Conservation (phyloP, 192 early-diverging fungal species). For the Jimgerdemannia lactiflua region DNA sequence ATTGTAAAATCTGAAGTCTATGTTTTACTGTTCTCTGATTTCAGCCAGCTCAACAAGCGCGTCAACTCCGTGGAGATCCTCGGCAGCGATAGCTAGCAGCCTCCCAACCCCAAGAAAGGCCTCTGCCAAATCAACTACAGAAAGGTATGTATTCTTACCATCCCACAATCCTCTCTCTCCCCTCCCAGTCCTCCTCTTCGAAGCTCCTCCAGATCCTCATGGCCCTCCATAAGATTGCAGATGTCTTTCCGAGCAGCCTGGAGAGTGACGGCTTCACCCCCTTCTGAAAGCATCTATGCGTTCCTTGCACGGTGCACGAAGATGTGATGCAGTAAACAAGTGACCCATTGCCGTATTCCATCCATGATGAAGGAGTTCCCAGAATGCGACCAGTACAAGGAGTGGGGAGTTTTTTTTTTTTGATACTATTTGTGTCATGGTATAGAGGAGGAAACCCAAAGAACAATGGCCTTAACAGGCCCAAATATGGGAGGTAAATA, state of each 20-base stretch:
- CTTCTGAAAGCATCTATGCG: conserved; percentile 33
- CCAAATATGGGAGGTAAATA: conserved; percentile 84
- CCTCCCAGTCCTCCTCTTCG: conserved; percentile 52
- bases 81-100: conserved; percentile 23
- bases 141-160: conserved; percentile 26
- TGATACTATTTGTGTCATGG: background rate
- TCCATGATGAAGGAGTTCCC: conserved; percentile 49
- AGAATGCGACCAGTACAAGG: conserved; percentile 52
- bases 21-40: too few relatives aligned
- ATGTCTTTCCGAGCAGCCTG: conserved; percentile 14
- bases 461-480: conserved; percentile 50
- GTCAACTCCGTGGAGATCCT: conserved; percentile 58
- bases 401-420: too few relatives aligned
- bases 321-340: conserved; percentile 43
- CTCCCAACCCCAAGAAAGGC: conserved; percentile 64
- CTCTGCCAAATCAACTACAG: conserved; percentile 65
- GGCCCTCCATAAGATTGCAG: conserved; percentile 40
- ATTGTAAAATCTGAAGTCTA: too few relatives aligned
- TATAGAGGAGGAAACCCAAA: conserved; percentile 8
- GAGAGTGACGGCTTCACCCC: conserved; percentile 13
- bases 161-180: too few relatives aligned
- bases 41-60: too few relatives aligned
- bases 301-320: conserved; percentile 33
- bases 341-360: conserved; percentile 67
- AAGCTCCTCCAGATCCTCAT: conserved; percentile 53